A percentile compares a stretch with the other conserved stretches of the same genome.
phyloP scores from a whole-genome alignment of 2,329 filamentous ascomycete species.

The Penicillium sp. region DNA sequence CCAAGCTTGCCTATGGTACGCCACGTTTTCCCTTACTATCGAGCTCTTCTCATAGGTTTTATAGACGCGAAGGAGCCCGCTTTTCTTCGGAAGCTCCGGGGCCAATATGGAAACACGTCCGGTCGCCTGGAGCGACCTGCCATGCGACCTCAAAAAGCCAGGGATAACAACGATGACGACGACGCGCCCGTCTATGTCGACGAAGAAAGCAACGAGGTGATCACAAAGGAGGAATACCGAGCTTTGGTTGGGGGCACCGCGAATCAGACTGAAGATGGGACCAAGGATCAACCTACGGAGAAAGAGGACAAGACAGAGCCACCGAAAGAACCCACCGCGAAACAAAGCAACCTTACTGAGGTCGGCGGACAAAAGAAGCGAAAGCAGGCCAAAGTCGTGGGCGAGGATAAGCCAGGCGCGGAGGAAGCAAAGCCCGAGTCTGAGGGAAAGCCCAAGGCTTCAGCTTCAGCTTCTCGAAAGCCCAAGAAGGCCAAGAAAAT shows the following conservation, averaged over 20 bases:
- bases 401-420: slow-evolving; percentile 29
- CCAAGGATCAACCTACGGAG: slow-evolving; percentile 13
- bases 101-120: slow-evolving; percentile 34
- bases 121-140: slow-evolving; percentile 37
- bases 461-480: slow-evolving; percentile 26
- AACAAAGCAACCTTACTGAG: slow-evolving; percentile 37
- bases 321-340: slow-evolving; percentile 18
- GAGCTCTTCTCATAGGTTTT: not conserved
- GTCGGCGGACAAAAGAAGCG: slow-evolving; percentile 42
- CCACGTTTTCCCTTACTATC: not conserved
- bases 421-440: slow-evolving; percentile 18
- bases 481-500: slow-evolving; percentile 45
- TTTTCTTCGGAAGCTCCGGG: slow-evolving; percentile 41
- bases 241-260: slow-evolving; percentile 31
- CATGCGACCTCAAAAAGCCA: slow-evolving; percentile 35
- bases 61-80: slow-evolving; percentile 42
- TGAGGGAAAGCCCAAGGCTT: slow-evolving; percentile 22
- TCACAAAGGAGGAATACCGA: slow-evolving; percentile 44
- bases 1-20: slow-evolving; percentile 44
- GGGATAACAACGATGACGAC: slow-evolving; percentile 35
- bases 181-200: slow-evolving; percentile 45
- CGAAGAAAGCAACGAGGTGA: slow-evolving; percentile 42
- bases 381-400: slow-evolving; percentile 41
- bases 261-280: slow-evolving; percentile 7
- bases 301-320: slow-evolving; percentile 14